Conservation (phyloP, 2,329 filamentous ascomycete species). For the Albifimbria verrucaria region DNA sequence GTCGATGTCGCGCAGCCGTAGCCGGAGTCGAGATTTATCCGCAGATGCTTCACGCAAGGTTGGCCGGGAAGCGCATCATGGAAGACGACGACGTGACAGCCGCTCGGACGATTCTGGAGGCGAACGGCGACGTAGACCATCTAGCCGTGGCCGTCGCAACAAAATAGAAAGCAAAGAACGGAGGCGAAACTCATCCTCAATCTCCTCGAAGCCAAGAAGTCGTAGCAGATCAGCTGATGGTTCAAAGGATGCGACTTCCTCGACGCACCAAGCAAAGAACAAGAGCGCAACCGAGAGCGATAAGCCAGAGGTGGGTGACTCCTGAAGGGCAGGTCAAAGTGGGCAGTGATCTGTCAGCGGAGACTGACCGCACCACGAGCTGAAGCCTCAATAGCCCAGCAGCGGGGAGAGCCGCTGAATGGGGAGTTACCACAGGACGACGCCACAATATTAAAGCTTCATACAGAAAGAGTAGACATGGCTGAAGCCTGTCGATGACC, state of each 20-base stretch:
- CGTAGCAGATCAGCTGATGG: slow-evolving; percentile 56
- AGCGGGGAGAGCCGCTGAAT: slow-evolving; percentile 2
- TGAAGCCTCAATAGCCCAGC: slow-evolving; percentile 9
- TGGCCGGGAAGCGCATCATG: not conserved
- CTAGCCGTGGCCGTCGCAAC: slow-evolving; percentile 10
- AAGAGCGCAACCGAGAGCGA: slow-evolving; percentile 11
- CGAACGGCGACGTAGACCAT: slow-evolving; percentile 3
- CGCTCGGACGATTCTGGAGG: slow-evolving; percentile 3
- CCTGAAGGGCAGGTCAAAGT: not conserved
- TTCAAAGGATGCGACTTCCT: slow-evolving; percentile 31
- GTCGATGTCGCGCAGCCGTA: slow-evolving; percentile 26
- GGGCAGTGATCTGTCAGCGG: slow-evolving; percentile 2
- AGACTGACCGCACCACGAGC: slow-evolving; percentile 9
- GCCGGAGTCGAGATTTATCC: slow-evolving; percentile 13
- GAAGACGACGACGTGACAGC: slow-evolving; percentile 27
- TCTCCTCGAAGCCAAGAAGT: slow-evolving; percentile 46
- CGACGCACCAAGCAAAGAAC: slow-evolving; percentile 10
- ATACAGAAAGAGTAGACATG: too few species aligned
- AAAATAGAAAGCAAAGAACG: slow-evolving; percentile 22
- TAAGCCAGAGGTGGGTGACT: slow-evolving; percentile 21
- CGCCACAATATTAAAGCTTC: too few species aligned
- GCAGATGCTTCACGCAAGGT: not conserved
- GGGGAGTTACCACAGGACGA: slow-evolving; percentile 2
- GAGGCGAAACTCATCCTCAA: slow-evolving; percentile 50
- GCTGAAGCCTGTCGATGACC: too few species aligned